Evolutionary conservation across 2,329 filamentous ascomycete genomes (phyloP), one percentile per base, ranked within the genome.

Genomic region (Ophiosphaerella narmari): DNA sequence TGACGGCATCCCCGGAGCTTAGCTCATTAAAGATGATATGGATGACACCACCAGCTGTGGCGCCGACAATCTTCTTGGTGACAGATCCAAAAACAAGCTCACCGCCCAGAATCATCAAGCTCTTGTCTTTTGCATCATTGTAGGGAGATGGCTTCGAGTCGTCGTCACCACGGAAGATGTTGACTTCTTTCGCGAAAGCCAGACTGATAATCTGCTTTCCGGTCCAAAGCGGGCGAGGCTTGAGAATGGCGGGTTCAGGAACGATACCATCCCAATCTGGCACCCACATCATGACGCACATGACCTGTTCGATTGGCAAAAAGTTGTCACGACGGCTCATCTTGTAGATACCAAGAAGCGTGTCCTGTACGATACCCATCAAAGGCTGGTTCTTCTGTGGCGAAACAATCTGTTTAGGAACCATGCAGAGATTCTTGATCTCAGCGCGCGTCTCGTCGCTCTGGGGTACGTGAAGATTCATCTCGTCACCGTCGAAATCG

Each of bases 291-390:
- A 99, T 88, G 62, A 96, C 83, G 73, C 97, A 95, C 91, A 97
- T 97, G 58, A 99, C 89, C 71, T 92, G 82, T 62, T 96, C 89
- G 72, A 93, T 92, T 49, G 85, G 88, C 51, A 99, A 77, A 77
- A 99, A 97, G 26, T 90, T 86, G 73, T 99, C 94, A 71, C 92
- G 87, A 63, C 91, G 89, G 66, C 89, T 96, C 62, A 99, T 86
- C 79, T 99, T 99, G 84, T 97, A 99, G 37, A 91, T 88, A 76
- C 95, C 94, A 61, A 92, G 94, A 51, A 99, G 82, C 21, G 93
- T 96, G 74, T 99, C 94, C 74, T 99, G 94, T 18, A 99, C 94
- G 62, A 99, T 97, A 85, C 95, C 95, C 95, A 99, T 99, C 48
- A 99, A 82, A 39, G 94, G 95, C 49, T 90, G 89, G 75, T 99